Evolutionary conservation across 2,329 filamentous ascomycete genomes (phyloP), one percentile per base, ranked within the genome.

Genomic region (Albophoma yamanashiensis): DNA sequence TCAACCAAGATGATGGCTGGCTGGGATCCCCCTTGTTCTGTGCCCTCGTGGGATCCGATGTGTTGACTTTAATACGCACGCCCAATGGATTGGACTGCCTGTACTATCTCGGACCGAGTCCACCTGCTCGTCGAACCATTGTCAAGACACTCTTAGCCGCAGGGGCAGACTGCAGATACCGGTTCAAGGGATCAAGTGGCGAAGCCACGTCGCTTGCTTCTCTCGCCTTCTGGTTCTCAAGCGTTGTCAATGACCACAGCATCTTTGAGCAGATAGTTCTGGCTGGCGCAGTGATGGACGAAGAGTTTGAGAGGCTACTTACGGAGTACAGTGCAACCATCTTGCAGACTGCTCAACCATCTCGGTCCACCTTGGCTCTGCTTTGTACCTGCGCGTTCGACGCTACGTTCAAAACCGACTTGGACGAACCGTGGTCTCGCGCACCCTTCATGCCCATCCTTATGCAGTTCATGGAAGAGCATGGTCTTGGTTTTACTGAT

Each of bases 1-100:
- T 69, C 39, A 65, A 70, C 36, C 52, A 63, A 9, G 36, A 47
- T n/a, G 66, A 70, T 22, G 66, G 71, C 15, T 56, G 63, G 8
- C 60, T 70, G 9, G 73, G 71, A 0, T 67, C 69, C 7, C 70
- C 74, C 15, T 59, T 74, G 3, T 72, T 69, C 55, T 75, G 73
- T 47, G 69, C 73, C 8, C 63, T 76, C 2, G 62, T 72, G 3
- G 74, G 74, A 1, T 66, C 66, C 6, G 62, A 65, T 34, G 68
- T 69, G 2, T 63, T 73, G 1, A 53, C 58, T 1, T 64, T 62
- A 7, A 59, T 62, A 4, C 50, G 58, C 9, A 58, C 65, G 11
- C 66, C 27, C 5, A 31, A 31, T 31, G 27, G 27, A 31, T 3
- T 31, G 27, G 3, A 31, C 27, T 31, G 27, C 27, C 27, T 5